Base-by-base conservation (phyloP, 805 yeast species). In the Priceomyces haplophilus region DNA sequence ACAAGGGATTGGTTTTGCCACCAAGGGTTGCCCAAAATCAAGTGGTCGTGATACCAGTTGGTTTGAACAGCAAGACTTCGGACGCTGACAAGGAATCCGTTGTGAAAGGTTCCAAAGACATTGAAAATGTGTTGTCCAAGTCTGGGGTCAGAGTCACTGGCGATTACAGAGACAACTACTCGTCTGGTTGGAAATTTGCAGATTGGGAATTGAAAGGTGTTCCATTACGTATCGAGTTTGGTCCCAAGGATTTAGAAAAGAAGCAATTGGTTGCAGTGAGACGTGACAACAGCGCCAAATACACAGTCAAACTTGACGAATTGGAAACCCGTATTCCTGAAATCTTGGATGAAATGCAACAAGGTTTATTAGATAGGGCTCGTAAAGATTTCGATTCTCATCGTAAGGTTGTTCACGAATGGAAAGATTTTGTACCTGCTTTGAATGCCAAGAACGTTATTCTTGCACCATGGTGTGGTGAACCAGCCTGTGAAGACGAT, bases 101-200 rank as follows among this genome's bases (percentile, higher is more conserved):
- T 58, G 77, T 76, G 56, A 76, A 75, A 20, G 85, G 90, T 43
- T 88, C 95, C 51, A 72, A 76, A 49, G 73, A 73, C 17, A 76
- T 91, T 50, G 96, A 88, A 67, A 51, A 65, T 25, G 72, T 74
- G 51, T 79, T 93, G 56, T 56, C 60, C 41, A 69, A 64, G 19
- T 76, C 79, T 38, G 93, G 79, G 41, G 73, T 93, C 46, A 82
- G 97, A 66, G 88, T 79, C 20, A 71, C 76, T 43, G 84, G 91
- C 56, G 99, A 93, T 68, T 85, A 82, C 76, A 83, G 97, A 68
- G 95, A 84, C 54, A 88, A 83, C 73, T 91, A 93, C 73, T 84
- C 97, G 41, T 96, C 98, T 51, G 99, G 99, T 51, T 93, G 97
- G 98, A 93, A 93, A 72, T 93, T 91, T 69, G 84, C 97, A 45